Evolutionary conservation across 345 rosid species (phyloP), one percentile per base, ranked within the genome.

Genomic region (Eucalyptus sp.): DNA sequence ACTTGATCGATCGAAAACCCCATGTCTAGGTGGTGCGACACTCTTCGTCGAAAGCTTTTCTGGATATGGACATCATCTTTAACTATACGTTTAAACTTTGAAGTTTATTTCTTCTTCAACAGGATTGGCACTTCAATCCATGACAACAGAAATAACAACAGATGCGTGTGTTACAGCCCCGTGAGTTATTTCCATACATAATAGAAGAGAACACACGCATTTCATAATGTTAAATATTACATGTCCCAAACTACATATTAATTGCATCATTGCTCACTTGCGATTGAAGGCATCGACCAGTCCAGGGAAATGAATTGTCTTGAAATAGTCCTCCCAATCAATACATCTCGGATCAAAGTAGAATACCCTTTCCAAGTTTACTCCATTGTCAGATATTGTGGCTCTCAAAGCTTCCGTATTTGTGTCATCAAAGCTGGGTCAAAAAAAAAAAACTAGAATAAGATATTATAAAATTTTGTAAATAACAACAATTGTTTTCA

Each of bases 291-390:
- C 11, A 20, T 71, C 22, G 27, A 37, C 81, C 18, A 94, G 50
- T 2, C 97, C 97, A 41, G 97, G 94, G 80, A 96, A 31, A 62
- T 95, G 97, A 84, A 31, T 89, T 4, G 90, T 89, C 68, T 85
- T 46, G 87, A 95, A 68, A 90, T 96, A 95, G 86, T 94, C 93
- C 13, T 95, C 95, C 97, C 96, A 95, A 20, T 91, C 51, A 89
- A 95, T 92, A 84, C 51, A 6, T 31, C 88, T 93, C 17, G 96
- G 95, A 89, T 95, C 95, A 13, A 95, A 93, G 88, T 89, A 87
- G 86, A 95, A 94, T 84, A 87, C 12, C 12, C 3, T 58, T 7
- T 56, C 90, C 4, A 22, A 17, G 33, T 92, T 91, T 13, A 16
- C 33, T 25, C 88, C 91, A 10, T 18, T 76, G 50, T 88, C 3